A percentile compares a stretch with the other conserved stretches of the same genome.
These are phyloP conservation scores for Lyophyllum decastes DNA, from an alignment of 768 basidiomycete species.

Conservation along the genomic window DNA sequence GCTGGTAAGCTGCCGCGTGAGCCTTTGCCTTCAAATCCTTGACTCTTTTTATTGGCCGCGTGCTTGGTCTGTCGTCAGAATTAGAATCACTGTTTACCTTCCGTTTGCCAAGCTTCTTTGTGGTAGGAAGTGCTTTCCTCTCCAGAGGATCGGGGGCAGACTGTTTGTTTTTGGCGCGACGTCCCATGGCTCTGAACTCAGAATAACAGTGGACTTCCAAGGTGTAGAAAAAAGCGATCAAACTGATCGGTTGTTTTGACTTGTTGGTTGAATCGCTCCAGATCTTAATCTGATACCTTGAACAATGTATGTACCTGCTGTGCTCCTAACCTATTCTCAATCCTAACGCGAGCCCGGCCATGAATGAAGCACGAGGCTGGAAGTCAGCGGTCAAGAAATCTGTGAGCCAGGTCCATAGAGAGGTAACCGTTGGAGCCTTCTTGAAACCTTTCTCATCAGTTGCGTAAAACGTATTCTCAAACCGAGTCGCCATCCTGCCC, in stretches of 20 bases:
- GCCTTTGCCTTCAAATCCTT: conserved; percentile 37
- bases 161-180: conserved; percentile 86
- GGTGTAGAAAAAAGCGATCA: conserved; percentile 21
- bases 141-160: conserved; percentile 64
- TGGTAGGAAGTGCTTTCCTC: conserved; percentile 34
- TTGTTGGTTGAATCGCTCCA: conserved; percentile 16
- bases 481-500: conserved; percentile 60
- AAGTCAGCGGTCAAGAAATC: conserved; percentile 93
- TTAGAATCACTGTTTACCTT: conserved; percentile 52
- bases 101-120: conserved; percentile 72
- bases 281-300: not conserved
- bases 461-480: conserved; percentile 74
- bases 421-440: conserved; percentile 62
- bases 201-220: not conserved
- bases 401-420: conserved; percentile 66
- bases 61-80: conserved; percentile 30
- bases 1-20: conserved; percentile 16
- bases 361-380: conserved; percentile 85
- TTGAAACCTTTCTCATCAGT: conserved; percentile 53
- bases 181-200: conserved; percentile 59
- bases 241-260: conserved; percentile 20
- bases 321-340: conserved; percentile 78
- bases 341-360: conserved; percentile 82
- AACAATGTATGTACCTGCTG: too few relatives aligned
- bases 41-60: conserved; percentile 46